A percentile compares a stretch with the other conserved stretches of the same genome.
phyloP scores from a whole-genome alignment of 2,329 filamentous ascomycete species.

The Thelonectria olida region DNA sequence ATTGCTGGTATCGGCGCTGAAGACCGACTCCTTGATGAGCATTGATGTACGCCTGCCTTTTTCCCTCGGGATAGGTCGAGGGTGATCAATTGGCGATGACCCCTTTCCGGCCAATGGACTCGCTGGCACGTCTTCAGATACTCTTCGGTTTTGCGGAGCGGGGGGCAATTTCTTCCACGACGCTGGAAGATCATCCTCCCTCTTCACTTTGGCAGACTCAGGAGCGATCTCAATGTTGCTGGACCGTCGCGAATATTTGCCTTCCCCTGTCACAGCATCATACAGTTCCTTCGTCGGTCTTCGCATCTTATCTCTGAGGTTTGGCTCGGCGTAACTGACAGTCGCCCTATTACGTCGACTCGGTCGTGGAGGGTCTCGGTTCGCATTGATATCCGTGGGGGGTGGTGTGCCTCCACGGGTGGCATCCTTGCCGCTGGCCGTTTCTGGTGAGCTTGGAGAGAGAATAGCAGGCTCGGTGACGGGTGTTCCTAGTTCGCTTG shows the following conservation, averaged over 20 bases:
- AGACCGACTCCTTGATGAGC: slow-evolving; percentile 26
- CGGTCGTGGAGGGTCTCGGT: slow-evolving; percentile 67
- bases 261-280: slow-evolving; percentile 76
- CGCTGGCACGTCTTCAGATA: slow-evolving; percentile 38
- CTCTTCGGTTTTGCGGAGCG: slow-evolving; percentile 12
- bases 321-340: slow-evolving; percentile 85
- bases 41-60: slow-evolving; percentile 53
- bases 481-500: slow-evolving; percentile 35
- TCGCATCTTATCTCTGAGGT: slow-evolving; percentile 84
- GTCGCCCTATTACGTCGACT: slow-evolving; percentile 73
- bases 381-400: slow-evolving; percentile 64
- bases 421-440: slow-evolving; percentile 46
- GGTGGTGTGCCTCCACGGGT: slow-evolving; percentile 65
- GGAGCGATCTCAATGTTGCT: slow-evolving; percentile 46
- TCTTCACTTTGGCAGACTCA: slow-evolving; percentile 44
- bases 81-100: slow-evolving; percentile 37
- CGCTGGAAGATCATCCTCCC: slow-evolving; percentile 43
- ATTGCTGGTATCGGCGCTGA: slow-evolving; percentile 20
- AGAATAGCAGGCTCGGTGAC: slow-evolving; percentile 53
- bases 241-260: slow-evolving; percentile 57
- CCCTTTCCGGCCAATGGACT: slow-evolving; percentile 57
- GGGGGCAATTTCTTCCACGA: slow-evolving; percentile 44
- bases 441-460: slow-evolving; percentile 60
- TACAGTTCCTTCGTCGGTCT: slow-evolving; percentile 79
- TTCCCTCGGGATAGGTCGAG: slow-evolving; percentile 48